Percentiles rank a stretch among this genome's conserved stretches.
These are phyloP conservation scores for Polygonum maritimum DNA, from an alignment of 148 eudicot species.

Conservation along the genomic window DNA sequence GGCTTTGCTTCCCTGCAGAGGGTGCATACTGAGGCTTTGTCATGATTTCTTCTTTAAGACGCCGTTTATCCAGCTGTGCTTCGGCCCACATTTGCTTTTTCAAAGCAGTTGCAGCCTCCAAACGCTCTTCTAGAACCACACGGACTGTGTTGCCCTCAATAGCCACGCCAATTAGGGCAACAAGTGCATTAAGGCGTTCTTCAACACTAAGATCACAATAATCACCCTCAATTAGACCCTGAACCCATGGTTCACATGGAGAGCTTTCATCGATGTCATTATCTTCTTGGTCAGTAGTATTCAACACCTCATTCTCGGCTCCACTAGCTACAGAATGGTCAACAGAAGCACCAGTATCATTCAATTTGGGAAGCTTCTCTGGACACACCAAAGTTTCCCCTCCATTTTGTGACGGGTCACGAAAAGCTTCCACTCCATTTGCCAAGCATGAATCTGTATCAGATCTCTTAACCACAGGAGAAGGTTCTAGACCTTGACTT, in stretches of 20 bases:
- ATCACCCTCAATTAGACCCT: slow-evolving; percentile 76
- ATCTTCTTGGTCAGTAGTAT: slow-evolving; percentile 38
- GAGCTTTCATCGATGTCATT: slow-evolving; percentile 51
- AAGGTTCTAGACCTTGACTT: slow-evolving; percentile 24
- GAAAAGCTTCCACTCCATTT: slow-evolving; percentile 23
- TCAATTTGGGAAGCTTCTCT: slow-evolving; percentile 21
- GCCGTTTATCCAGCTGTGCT: slow-evolving; percentile 74
- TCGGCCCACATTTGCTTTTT: slow-evolving; percentile 99
- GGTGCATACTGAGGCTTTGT: slow-evolving; percentile 43
- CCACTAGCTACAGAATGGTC: slow-evolving; percentile 23
- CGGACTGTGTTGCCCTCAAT: slow-evolving; percentile 89
- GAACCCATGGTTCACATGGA: slow-evolving; percentile 76
- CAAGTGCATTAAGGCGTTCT: slow-evolving; percentile 89
- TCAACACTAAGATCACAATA: slow-evolving; percentile 70
- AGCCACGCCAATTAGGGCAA: slow-evolving; percentile 67
- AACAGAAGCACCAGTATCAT: slow-evolving; percentile 22
- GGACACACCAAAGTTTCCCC: slow-evolving; percentile 25
- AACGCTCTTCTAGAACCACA: slow-evolving; percentile 78
- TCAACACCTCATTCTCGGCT: background rate
- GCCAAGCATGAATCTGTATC: slow-evolving; percentile 18
- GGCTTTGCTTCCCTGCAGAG: slow-evolving; percentile 29
- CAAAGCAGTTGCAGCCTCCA: slow-evolving; percentile 75
- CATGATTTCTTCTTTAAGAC: slow-evolving; percentile 61
- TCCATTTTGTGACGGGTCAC: slow-evolving; percentile 21
- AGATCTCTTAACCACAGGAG: slow-evolving; percentile 20